These are phyloP conservation scores for Yamadazyma endophytica DNA, from an alignment of 805 yeast species.

Conservation along the genomic window DNA sequence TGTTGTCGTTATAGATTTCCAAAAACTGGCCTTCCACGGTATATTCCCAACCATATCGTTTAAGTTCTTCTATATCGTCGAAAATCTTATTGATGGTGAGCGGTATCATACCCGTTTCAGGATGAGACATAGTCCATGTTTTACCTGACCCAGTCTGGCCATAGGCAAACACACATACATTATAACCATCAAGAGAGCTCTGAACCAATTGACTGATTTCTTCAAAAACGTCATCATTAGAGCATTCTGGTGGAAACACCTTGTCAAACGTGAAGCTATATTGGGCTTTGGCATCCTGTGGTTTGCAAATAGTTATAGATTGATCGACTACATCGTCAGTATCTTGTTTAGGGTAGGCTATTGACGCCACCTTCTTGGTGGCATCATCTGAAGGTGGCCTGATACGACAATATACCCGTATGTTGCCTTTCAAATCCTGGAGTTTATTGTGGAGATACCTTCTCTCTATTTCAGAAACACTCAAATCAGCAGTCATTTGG, in stretches of 20 bases:
- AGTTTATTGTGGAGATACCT: slow-evolving; percentile 65
- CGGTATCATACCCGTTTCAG: slow-evolving; percentile 76
- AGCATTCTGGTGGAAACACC: slow-evolving; percentile 53
- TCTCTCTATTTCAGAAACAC: slow-evolving; percentile 52
- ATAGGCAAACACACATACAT: slow-evolving; percentile 92
- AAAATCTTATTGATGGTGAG: slow-evolving; percentile 70
- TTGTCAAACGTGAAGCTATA: slow-evolving; percentile 65
- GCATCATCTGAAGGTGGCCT: slow-evolving; percentile 45
- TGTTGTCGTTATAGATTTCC: slow-evolving; percentile 84
- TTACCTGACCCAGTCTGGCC: slow-evolving; percentile 98
- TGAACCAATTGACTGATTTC: slow-evolving; percentile 86
- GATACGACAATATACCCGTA: slow-evolving; percentile 84
- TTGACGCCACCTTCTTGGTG: slow-evolving; percentile 9
- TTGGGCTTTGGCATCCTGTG: slow-evolving; percentile 6
- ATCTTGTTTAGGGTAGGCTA: slow-evolving; percentile 20
- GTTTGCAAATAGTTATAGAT: slow-evolving; percentile 24
- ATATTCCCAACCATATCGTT: slow-evolving; percentile 61
- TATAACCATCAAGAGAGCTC: slow-evolving; percentile 74
- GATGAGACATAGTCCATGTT: slow-evolving; percentile 80
- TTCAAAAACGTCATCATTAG: slow-evolving; percentile 66
- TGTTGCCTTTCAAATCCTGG: slow-evolving; percentile 88
- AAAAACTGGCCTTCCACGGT: slow-evolving; percentile 68
- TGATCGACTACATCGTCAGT: slow-evolving; percentile 33
- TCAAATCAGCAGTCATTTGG: slow-evolving; percentile 28
- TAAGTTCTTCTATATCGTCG: slow-evolving; percentile 43